These are phyloP conservation scores for Ciborinia camelliae DNA, from an alignment of 2,329 filamentous ascomycete genomes.

Conservation along the genomic window DNA sequence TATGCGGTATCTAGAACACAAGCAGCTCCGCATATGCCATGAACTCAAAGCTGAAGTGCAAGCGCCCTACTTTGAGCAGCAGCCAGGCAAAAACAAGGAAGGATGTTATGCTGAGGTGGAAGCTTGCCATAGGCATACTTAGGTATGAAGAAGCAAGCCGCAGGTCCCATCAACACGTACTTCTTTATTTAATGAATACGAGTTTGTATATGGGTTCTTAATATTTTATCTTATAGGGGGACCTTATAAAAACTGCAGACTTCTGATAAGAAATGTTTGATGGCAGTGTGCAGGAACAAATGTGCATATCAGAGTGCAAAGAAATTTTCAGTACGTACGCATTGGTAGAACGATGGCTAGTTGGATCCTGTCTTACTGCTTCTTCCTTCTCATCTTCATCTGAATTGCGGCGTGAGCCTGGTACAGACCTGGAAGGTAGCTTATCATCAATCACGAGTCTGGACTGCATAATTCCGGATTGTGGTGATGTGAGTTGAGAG, in stretches of 20 bases:
- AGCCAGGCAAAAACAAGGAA: not conserved
- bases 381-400: conserved; percentile 85
- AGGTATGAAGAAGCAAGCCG: not conserved
- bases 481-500: conserved; percentile 77
- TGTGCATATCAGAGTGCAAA: not conserved
- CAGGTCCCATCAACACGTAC: not conserved
- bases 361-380: conserved; percentile 64
- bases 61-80: conserved; percentile 11
- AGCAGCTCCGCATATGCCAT: not conserved
- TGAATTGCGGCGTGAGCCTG: conserved; percentile 83
- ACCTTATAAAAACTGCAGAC: not conserved
- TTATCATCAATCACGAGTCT: conserved; percentile 60
- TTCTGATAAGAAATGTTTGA: not conserved
- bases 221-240: not conserved
- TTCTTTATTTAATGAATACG: not conserved
- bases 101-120: not conserved
- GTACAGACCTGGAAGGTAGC: conserved; percentile 79
- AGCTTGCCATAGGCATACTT: not conserved
- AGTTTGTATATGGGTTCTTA: not conserved
- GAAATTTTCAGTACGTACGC: conserved; percentile 62
- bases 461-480: conserved; percentile 58
- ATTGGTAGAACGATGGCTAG: conserved; percentile 69
- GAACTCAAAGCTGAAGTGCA: conserved; percentile 4
- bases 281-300: not conserved
- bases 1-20: not conserved